Base-by-base conservation (phyloP, 345 rosid species). In the Populus nigra region DNA sequence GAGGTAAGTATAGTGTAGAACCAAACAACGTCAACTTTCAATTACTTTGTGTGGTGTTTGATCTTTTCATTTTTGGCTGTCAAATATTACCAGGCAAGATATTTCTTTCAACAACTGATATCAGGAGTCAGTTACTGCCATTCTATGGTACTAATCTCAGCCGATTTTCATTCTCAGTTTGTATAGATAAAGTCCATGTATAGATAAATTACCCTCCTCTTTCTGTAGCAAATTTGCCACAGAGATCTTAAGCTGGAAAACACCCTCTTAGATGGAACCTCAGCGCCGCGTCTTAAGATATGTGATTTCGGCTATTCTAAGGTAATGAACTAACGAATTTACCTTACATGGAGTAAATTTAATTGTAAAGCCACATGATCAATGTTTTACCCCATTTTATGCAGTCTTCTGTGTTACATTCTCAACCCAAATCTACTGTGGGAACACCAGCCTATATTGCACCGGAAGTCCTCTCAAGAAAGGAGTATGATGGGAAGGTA, bases 111-210 rank as follows among this genome's bases (percentile, higher is more conserved):
- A 47, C 82, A 79, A 61, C 82, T 79, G 62, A 74, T 74, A 68
- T 79, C 78, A 43, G 82, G 82, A 59, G 82, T 79, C 55, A 74
- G 82, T 45, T 68, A 79, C 69, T 79, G 82, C 78, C 82, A 79
- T 68, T 79, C 82, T 18, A 79, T 74, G 82, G 82, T 79, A 74
- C 61, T 31, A 43, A 11, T 79, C 39, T 68, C 39, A 5, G 10
- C 55, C 38, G 3, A 65, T 45, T 49, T 47, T 15, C 29, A 22
- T 9, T 50, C 2, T 31, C 8, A 6, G 39, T 22, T 45, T 12
- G n/a, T 18, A 10, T 8, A 25, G 27, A 20, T 49, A 27, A n/a
- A 41, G 47, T 72, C 75, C 66, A 62, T 41, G 68, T 29, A 62
- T 25, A 38, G 59, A 23, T 38, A 20, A 74, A 8, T 18, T 4